Conservation (phyloP, 1,284 basidiomycete genomes). For the Trametes hirsuta region DNA sequence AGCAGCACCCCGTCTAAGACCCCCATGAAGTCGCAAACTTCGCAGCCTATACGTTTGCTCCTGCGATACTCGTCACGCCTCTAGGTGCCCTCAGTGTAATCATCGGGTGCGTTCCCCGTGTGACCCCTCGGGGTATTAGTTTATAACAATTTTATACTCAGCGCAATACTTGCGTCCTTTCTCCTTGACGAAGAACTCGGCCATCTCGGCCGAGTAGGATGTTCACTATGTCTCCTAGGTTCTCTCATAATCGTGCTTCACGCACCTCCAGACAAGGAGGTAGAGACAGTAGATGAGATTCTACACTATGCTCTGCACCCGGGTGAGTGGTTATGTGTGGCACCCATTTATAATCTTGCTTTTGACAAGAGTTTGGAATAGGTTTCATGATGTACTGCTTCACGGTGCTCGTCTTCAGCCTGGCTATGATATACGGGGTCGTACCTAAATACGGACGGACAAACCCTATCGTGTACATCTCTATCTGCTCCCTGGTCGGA, state of each 20-base stretch:
- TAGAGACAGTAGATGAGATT: constrained; percentile 95
- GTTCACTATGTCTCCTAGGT: constrained; percentile 89
- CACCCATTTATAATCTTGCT: not conserved
- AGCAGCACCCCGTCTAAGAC: not conserved
- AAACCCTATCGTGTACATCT: constrained; percentile 92
- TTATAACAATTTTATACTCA: constrained; percentile 39
- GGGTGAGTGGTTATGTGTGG: constrained; percentile 51
- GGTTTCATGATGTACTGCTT: constrained; percentile 91
- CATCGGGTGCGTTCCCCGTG: constrained; percentile 76
- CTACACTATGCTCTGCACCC: constrained; percentile 88
- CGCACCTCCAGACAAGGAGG: constrained; percentile 94
- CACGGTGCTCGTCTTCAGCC: constrained; percentile 79
- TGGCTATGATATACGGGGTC: constrained; percentile 88
- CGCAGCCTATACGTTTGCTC: constrained; percentile 97
- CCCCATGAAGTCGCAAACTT: constrained; percentile 87
- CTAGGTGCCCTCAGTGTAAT: constrained; percentile 96
- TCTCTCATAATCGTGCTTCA: constrained; percentile 96
- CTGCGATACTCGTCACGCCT: constrained; percentile 96
- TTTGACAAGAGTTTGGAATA: constrained; percentile 34
- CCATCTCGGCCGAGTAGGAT: constrained; percentile 91
- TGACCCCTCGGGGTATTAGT: too few species aligned
- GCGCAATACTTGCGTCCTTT: constrained; percentile 92
- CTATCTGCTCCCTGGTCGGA: constrained; percentile 90
- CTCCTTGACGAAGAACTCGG: constrained; percentile 94
- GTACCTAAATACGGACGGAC: constrained; percentile 88